Base-by-base conservation (phyloP, 208 protist genomes). In the Borovskyia barvae region DNA sequence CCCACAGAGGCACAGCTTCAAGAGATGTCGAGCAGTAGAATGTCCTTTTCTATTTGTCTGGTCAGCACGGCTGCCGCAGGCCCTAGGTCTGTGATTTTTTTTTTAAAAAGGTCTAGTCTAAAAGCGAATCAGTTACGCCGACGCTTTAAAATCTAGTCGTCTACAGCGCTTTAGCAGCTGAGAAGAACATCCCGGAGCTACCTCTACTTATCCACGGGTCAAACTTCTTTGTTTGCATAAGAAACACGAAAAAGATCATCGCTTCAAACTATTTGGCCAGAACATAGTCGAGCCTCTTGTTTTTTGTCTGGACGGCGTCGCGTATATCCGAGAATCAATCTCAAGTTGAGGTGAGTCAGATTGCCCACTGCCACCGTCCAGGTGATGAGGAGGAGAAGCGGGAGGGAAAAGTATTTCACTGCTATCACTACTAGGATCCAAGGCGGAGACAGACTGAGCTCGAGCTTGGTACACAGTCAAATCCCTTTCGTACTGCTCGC, bases 221-320 rank as follows among this genome's bases (percentile, higher is more conserved):
- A n/a, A n/a, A n/a, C n/a, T n/a, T n/a, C n/a, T n/a, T n/a, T n/a
- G n/a, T n/a, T n/a, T n/a, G n/a, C n/a, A n/a, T n/a, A n/a, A n/a
- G 8, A 28, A 56, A 12, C 26, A 56, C 73, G 7, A 90, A 17
- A 51, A 75, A 79, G 39, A 35, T 45, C 12, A 82, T 17, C 57
- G 50, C 43, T 68, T 59, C 28, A 78, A 37, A 30, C 76, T 78
- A 47, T 35, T 65, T 19, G 76, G 76, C 76, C 76, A 82, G 36
- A 56, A 83, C 37, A 58, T 37, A 15, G 26, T 20, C 26, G 2
- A 51, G 14, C 42, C 41, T 26, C 12, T 52, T 17, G 37, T 12
- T n/a, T 17, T 20, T 35, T 53, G 54, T 6, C 9, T 49, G 35
- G 64, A 30, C 5, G 48, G 35, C 12, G 64, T 64, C 17, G 41